A percentile compares a stretch with the other conserved stretches of the same genome.
Conservation (phyloP, 2,329 filamentous ascomycete species). For the Colletotrichum sublineola region DNA sequence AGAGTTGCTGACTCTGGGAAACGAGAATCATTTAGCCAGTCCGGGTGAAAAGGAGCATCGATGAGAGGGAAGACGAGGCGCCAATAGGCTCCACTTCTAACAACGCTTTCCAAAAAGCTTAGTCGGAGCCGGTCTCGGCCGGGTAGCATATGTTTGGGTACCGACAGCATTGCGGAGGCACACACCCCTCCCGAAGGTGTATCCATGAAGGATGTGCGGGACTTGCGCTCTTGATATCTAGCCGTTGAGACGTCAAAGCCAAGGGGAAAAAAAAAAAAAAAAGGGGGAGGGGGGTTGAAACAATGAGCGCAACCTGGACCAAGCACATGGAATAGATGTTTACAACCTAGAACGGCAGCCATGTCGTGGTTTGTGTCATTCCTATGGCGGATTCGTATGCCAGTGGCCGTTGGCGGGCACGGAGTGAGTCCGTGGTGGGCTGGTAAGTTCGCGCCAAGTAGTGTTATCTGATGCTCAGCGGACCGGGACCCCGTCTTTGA, state of each 20-base stretch:
- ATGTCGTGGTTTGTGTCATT: neutral
- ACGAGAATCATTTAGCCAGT: neutral
- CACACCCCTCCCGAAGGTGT: neutral
- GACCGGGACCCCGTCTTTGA: conserved; percentile 25
- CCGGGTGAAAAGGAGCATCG: neutral
- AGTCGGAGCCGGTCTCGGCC: neutral
- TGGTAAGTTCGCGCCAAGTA: neutral
- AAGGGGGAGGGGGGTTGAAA: neutral
- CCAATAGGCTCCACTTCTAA: neutral
- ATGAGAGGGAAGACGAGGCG: neutral
- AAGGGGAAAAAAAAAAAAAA: neutral
- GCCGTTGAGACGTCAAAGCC: conserved; percentile 15
- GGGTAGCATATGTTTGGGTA: neutral
- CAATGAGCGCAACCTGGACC: neutral
- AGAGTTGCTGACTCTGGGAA: conserved; percentile 10
- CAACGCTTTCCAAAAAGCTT: too few relatives aligned
- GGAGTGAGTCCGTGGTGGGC: neutral
- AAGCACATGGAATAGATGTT: neutral
- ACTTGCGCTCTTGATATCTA: neutral
- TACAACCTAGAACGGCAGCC: neutral
- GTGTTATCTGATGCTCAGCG: neutral
- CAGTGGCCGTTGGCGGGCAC: neutral
- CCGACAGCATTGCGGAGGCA: neutral
- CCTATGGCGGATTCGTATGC: neutral
- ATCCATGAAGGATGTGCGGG: neutral